Percentiles rank a stretch among this genome's conserved stretches.
phyloP scores from a whole-genome alignment of 345 rosid species.

The Balakata baccata region DNA sequence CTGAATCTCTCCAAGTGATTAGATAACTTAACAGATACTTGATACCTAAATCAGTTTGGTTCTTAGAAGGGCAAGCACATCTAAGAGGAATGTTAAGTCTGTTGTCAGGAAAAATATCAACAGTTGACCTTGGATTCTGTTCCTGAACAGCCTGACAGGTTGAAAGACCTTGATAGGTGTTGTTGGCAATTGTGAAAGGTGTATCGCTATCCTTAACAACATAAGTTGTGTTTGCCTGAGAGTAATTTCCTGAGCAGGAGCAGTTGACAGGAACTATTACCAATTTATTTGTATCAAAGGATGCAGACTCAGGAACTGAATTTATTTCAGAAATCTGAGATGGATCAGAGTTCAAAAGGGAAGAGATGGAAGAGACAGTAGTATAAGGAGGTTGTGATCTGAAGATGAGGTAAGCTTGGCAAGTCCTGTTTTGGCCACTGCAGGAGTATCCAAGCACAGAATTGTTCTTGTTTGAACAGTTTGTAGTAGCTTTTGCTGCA shows the following conservation, averaged over 20 bases:
- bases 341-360: conserved; percentile 43
- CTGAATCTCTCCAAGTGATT: conserved; percentile 4
- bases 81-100: conserved; percentile 44
- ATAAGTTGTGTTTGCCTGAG: conserved; percentile 52
- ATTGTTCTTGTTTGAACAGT: conserved; percentile 35
- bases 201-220: conserved; percentile 29
- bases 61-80: conserved; percentile 43
- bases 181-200: conserved; percentile 41
- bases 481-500: conserved; percentile 38
- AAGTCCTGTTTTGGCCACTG: conserved; percentile 56
- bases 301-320: conserved; percentile 34
- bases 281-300: conserved; percentile 41
- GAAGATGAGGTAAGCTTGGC: conserved; percentile 58
- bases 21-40: conserved; percentile 33
- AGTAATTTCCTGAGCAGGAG: conserved; percentile 57
- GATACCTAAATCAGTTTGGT: conserved; percentile 33
- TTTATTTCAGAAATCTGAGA: conserved; percentile 49
- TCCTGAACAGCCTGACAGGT: conserved; percentile 69
- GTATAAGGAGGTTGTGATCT: conserved; percentile 54
- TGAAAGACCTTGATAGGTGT: conserved; percentile 66
- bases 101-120: conserved; percentile 28
- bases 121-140: conserved; percentile 29
- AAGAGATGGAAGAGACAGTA: conserved; percentile 49
- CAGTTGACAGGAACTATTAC: conserved; percentile 66
- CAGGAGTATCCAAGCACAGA: conserved; percentile 73